phyloP scores from a whole-genome alignment of 176 grass and related monocot species.

The Ampelocalamus luodianensis region DNA sequence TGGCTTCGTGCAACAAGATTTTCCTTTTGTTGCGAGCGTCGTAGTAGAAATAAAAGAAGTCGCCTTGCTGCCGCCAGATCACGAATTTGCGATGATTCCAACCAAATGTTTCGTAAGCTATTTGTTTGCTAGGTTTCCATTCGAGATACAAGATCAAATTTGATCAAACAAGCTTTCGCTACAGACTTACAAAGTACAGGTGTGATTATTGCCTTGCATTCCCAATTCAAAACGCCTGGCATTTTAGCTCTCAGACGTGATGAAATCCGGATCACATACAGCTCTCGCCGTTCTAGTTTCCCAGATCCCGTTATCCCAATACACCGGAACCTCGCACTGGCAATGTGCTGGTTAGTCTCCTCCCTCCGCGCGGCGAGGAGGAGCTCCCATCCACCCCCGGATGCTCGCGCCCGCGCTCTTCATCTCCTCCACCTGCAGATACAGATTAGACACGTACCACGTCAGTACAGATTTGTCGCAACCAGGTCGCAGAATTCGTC shows the following conservation, averaged over 20 bases:
- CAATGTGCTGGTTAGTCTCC: constrained; percentile 22
- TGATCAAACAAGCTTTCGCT: constrained; percentile 5
- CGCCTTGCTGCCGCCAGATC: neutral
- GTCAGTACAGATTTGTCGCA: neutral
- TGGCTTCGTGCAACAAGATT: neutral
- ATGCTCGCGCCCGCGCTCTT: constrained; percentile 63
- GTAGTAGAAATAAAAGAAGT: neutral
- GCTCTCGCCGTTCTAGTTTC: neutral
- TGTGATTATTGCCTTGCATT: constrained; percentile 27
- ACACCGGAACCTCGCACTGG: neutral
- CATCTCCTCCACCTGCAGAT: constrained; percentile 65
- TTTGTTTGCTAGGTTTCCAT: neutral
- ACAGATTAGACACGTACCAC: neutral
- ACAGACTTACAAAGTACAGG: neutral
- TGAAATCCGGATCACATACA: constrained; percentile 4
- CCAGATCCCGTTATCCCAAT: neutral
- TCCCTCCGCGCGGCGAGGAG: constrained; percentile 51
- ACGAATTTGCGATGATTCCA: neutral
- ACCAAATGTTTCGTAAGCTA: no score
- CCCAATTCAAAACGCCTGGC: neutral
- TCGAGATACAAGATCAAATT: neutral
- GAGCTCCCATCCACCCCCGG: constrained; percentile 70
- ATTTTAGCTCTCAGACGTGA: neutral
- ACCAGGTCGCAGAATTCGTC: neutral
- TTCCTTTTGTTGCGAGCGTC: neutral